These are phyloP conservation scores for Dendrothele bispora DNA, from an alignment of 768 basidiomycete species.

Conservation along the genomic window DNA sequence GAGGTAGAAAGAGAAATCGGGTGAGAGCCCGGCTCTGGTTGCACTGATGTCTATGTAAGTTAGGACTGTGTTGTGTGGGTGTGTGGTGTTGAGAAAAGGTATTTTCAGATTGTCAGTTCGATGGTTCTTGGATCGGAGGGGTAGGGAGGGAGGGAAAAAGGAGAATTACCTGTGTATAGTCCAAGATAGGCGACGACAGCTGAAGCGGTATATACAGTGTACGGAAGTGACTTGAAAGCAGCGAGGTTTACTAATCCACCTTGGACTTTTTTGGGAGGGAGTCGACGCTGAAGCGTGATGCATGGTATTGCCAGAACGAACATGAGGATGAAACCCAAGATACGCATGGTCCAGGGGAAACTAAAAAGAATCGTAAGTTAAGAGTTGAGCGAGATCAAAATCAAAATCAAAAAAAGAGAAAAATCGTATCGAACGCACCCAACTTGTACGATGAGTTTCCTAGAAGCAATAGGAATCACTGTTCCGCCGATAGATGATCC, in stretches of 20 bases:
- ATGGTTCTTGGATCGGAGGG: background rate
- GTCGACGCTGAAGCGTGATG: slow-evolving; percentile 50
- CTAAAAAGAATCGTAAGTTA: background rate
- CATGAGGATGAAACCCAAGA: slow-evolving; percentile 64
- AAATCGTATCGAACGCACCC: slow-evolving; percentile 29
- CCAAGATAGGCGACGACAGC: slow-evolving; percentile 63
- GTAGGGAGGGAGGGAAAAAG: background rate
- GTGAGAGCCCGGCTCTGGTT: slow-evolving; percentile 30
- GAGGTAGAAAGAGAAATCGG: slow-evolving; percentile 40
- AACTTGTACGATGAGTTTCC: slow-evolving; percentile 49
- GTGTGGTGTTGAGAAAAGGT: background rate
- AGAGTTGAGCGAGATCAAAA: background rate
- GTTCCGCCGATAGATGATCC: slow-evolving; percentile 74
- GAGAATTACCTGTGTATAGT: slow-evolving; percentile 56
- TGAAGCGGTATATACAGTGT: slow-evolving; percentile 55
- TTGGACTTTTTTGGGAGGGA: slow-evolving; percentile 51
- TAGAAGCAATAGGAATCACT: slow-evolving; percentile 60
- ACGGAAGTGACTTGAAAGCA: slow-evolving; percentile 55
- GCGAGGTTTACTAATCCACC: slow-evolving; percentile 60
- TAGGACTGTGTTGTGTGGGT: slow-evolving; percentile 22
- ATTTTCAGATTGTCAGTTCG: no score
- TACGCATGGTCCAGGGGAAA: slow-evolving; percentile 76
- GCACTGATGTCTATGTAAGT: slow-evolving; percentile 59
- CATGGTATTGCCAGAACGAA: slow-evolving; percentile 53
- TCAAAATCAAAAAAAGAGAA: slow-evolving; percentile 30